Base-by-base conservation (phyloP, 345 rosid species). In the Salix purpurea region DNA sequence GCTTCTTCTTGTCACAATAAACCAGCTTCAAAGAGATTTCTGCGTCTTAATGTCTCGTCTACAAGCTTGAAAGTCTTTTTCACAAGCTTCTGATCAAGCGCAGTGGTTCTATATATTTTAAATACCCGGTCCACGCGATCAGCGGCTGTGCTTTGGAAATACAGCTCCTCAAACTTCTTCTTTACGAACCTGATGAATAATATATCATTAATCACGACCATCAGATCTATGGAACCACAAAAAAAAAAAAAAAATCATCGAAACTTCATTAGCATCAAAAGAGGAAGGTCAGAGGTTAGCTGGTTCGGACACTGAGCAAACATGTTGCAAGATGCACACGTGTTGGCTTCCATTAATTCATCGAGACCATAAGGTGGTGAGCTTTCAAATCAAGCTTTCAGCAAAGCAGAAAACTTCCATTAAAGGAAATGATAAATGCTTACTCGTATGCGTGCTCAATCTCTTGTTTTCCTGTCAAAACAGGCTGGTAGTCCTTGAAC, bases 21-120 rank as follows among this genome's bases (percentile, higher is more conserved):
- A 6, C 98, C 99, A 40, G 99, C 99, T 85, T 93, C 98, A 15
- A 89, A 88, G 21, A 96, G 92, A 85, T 96, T 93, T 84, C 99
- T 89, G 65, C 98, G 88, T 83, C 98, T 87, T 78, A 96, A 73
- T 0, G 94, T 93, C 88, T 96, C 99, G 13, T 93, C 99, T 23
- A 96, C 98, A 7, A 96, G 96, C 85, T 96, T 96, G 90, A 96
- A 96, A 7, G 99, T 96, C 83, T 94, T 96, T 89, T 94, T 96
- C 80, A 96, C 93, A n/a, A 96, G 97, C 85, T 92, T 96, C 85
- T 89, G 98, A 79, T 94, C 98, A 40, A 94, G 92, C 24, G 98
- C 97, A 1, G 95, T 94, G 4, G 98, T 96, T 74, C 99, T 86
- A 67, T 96, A 96, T 83, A 94, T 91, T 86, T 96, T 96, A 80